These are phyloP conservation scores for Pestalotiopsis sp. DNA, from an alignment of 2,329 filamentous ascomycete genomes.

Conservation along the genomic window DNA sequence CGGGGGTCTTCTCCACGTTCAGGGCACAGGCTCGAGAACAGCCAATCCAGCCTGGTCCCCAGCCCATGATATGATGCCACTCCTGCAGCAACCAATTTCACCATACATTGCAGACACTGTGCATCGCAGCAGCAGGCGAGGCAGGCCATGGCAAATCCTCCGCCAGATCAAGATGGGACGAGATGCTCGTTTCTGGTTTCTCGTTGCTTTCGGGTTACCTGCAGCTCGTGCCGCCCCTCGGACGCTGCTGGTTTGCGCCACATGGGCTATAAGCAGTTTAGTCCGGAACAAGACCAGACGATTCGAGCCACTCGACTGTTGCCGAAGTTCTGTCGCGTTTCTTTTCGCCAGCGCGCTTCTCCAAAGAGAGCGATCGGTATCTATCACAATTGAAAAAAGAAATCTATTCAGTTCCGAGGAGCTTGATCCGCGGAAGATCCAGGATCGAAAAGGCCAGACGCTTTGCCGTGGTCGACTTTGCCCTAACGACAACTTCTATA, in stretches of 20 bases:
- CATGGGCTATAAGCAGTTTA: background rate
- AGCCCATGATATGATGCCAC: slow-evolving; percentile 3
- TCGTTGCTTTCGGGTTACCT: background rate
- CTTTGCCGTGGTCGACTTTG: no score
- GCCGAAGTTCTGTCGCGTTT: background rate
- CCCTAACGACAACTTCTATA: no score
- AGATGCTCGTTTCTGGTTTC: background rate
- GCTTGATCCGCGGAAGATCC: no score
- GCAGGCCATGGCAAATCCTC: background rate
- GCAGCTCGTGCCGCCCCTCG: background rate
- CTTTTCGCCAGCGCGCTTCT: background rate
- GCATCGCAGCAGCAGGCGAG: background rate
- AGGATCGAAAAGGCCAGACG: no score
- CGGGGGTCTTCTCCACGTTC: background rate
- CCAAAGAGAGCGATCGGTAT: background rate
- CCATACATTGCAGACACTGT: background rate
- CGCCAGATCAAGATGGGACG: background rate
- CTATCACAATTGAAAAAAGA: background rate
- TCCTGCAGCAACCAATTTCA: slow-evolving; percentile 1
- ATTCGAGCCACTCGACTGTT: background rate
- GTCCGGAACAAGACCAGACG: background rate
- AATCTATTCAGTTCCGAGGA: background rate
- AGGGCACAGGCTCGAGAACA: background rate
- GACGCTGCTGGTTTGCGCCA: background rate
- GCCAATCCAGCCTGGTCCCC: background rate